Evolutionary conservation across 2,329 filamentous ascomycete species (phyloP).

Genomic region (Peltaster fructicola): DNA sequence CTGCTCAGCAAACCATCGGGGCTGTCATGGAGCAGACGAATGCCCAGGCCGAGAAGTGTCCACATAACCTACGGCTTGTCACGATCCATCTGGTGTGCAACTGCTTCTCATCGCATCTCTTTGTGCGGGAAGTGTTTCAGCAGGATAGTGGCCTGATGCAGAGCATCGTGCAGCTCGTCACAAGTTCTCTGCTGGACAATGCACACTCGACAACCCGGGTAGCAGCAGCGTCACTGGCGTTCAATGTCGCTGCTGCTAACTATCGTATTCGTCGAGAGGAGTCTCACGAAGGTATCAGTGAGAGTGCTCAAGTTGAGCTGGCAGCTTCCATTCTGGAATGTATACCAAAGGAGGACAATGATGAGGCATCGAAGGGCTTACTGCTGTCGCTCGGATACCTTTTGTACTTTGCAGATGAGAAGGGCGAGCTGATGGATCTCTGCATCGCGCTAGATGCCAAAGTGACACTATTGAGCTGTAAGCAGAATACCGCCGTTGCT

Average conservation of each 20-base stretch:
- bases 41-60: conserved; percentile 43
- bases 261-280: conserved; percentile 45
- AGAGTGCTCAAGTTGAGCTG: conserved; percentile 62
- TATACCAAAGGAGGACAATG: conserved; percentile 31
- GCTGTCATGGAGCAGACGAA: conserved; percentile 40
- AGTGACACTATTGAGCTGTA: conserved; percentile 35
- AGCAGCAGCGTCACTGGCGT: conserved; percentile 65
- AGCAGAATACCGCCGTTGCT: conserved; percentile 19
- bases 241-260: conserved; percentile 61
- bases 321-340: conserved; percentile 67
- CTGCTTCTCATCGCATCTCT: conserved; percentile 60
- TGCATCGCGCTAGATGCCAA: conserved; percentile 59
- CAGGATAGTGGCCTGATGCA: conserved; percentile 26
- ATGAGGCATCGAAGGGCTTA: conserved; percentile 59
- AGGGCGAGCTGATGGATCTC: conserved; percentile 67
- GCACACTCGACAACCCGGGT: conserved; percentile 58
- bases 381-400: conserved; percentile 60
- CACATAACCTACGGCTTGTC: conserved; percentile 70
- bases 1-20: conserved; percentile 47
- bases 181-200: conserved; percentile 62
- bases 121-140: conserved; percentile 29
- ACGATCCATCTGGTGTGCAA: conserved; percentile 73
- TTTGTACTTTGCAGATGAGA: conserved; percentile 48
- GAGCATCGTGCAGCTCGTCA: conserved; percentile 50
- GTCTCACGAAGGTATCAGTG: conserved; percentile 40